Evolutionary conservation across 2,329 filamentous ascomycete genomes (phyloP).

Genomic region (Juglanconis oblonga): DNA sequence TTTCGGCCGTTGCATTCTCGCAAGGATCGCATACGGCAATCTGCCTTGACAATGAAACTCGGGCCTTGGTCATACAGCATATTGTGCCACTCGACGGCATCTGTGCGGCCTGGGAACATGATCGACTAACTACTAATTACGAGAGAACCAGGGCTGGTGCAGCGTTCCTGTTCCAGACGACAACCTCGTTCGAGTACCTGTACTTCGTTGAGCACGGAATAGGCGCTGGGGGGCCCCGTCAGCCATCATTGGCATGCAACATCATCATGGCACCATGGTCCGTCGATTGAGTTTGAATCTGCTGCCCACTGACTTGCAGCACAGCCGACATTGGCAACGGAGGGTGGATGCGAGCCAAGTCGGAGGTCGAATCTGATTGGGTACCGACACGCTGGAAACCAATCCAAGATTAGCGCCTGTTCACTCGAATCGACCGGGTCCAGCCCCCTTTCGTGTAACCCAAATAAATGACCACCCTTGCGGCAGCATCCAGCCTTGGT

Average conservation of each 20-base stretch:
- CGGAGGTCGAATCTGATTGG: background rate
- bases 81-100: too few species aligned
- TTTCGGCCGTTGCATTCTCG: background rate
- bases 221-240: too few species aligned
- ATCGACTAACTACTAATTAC: too few species aligned
- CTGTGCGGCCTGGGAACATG: too few species aligned
- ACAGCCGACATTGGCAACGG: background rate
- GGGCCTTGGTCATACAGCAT: background rate
- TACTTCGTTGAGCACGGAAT: background rate
- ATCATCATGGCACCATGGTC: too few species aligned
- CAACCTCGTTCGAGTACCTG: background rate
- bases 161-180: background rate
- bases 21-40: background rate
- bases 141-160: background rate
- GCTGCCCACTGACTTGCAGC: conserved; percentile 1
- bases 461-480: background rate
- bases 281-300: too few species aligned
- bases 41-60: background rate
- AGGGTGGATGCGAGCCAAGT: background rate
- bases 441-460: background rate
- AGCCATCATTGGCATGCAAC: too few species aligned
- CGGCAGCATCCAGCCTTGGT: background rate
- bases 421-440: conserved; percentile 4
- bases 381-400: conserved; percentile 13
- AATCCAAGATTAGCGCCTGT: conserved; percentile 14